Conservation (phyloP, 1,284 basidiomycete species). For the Irpex rosettiformis region DNA sequence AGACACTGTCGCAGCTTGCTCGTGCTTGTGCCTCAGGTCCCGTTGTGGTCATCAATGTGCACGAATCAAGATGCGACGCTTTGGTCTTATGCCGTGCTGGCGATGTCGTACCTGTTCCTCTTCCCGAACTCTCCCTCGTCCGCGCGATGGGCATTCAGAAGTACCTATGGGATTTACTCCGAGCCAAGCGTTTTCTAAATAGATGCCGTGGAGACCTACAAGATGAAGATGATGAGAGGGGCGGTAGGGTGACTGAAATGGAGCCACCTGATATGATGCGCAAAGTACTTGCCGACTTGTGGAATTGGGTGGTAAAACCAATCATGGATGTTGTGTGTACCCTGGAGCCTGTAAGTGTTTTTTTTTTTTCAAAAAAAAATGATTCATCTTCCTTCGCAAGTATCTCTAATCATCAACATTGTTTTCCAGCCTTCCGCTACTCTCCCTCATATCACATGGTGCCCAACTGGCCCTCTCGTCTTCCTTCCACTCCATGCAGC, state of each 20-base stretch:
- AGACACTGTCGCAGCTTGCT: neutral
- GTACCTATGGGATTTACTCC: neutral
- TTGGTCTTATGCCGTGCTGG: neutral
- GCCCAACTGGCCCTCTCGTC: neutral
- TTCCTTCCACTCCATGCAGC: neutral
- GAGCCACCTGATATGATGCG: no score
- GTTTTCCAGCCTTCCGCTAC: no score
- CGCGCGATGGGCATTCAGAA: neutral
- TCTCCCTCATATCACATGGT: neutral
- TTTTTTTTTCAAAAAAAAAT: neutral
- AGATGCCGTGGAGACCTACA: neutral
- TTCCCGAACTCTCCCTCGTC: neutral
- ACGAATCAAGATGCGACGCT: neutral
- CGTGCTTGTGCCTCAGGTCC: neutral
- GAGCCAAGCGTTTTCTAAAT: neutral
- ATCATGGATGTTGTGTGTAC: neutral
- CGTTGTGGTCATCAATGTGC: neutral
- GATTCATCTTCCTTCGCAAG: no score
- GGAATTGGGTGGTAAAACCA: neutral
- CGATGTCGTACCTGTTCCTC: neutral
- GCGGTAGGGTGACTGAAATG: no score
- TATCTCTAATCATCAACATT: no score
- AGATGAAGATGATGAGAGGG: neutral
- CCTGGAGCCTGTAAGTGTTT: neutral
- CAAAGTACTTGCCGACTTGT: no score